phyloP scores from a whole-genome alignment of 1,284 basidiomycete species.

The Pulveroboletus sp. region DNA sequence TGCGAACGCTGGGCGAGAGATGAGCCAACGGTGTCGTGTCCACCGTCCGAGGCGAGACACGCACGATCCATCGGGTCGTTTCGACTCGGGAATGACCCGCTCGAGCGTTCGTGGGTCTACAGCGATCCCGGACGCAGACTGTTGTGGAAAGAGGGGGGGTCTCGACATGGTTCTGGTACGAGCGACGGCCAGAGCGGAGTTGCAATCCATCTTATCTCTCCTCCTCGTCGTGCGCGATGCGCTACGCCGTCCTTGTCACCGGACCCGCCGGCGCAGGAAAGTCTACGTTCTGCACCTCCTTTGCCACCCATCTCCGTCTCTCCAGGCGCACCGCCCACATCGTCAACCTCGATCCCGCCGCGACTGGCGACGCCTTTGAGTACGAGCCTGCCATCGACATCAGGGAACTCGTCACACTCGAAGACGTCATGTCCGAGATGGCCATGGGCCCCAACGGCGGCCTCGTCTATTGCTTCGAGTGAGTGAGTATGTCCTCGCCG shows the following conservation, averaged over 20 bases:
- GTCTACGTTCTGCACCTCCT: constrained; percentile 89
- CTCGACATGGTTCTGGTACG: constrained; percentile 57
- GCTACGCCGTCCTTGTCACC: constrained; percentile 86
- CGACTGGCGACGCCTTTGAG: constrained; percentile 84
- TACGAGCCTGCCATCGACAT: constrained; percentile 95
- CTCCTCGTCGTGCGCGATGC: constrained; percentile 51
- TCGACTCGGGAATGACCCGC: constrained; percentile 85
- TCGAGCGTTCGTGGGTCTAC: constrained; percentile 82
- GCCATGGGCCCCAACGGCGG: constrained; percentile 97
- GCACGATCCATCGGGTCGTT: constrained; percentile 86
- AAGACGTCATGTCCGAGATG: constrained; percentile 97
- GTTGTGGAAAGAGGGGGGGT: constrained; percentile 71
- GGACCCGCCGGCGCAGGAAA: constrained; percentile 98
- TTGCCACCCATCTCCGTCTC: constrained; percentile 89
- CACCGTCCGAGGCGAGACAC: constrained; percentile 37
- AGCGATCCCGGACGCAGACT: constrained; percentile 78
- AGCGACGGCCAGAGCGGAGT: constrained; percentile 23
- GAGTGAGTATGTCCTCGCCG: constrained; percentile 54
- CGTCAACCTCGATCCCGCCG: constrained; percentile 97
- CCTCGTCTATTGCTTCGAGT: constrained; percentile 99
- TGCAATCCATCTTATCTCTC: constrained; percentile 29
- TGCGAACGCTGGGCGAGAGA: constrained; percentile 65
- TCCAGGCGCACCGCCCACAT: constrained; percentile 87
- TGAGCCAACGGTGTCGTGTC: constrained; percentile 12
- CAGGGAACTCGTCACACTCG: constrained; percentile 87